A percentile compares a stretch with the other conserved stretches of the same genome.
These are phyloP conservation scores for Fusarium siculi DNA, from an alignment of 2,329 filamentous ascomycete genomes.

Conservation along the genomic window DNA sequence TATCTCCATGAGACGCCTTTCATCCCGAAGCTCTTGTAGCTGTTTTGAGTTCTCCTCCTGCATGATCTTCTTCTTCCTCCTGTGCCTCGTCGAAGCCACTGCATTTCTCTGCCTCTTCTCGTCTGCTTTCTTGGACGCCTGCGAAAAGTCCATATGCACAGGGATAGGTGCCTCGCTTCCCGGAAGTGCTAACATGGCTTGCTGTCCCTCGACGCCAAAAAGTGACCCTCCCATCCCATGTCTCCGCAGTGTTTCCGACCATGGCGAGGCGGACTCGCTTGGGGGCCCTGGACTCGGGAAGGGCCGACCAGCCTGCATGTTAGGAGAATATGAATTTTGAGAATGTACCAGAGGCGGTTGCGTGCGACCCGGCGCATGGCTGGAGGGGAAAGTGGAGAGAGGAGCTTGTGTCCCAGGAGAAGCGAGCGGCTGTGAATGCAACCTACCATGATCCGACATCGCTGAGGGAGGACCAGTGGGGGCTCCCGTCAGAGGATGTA, in stretches of 20 bases:
- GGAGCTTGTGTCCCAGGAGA: conserved; percentile 41
- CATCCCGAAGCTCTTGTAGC: conserved; percentile 75
- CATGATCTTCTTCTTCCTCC: conserved; percentile 83
- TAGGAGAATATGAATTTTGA: conserved; percentile 37
- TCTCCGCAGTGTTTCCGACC: conserved; percentile 49
- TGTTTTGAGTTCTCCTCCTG: conserved; percentile 77
- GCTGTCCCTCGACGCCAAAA: conserved; percentile 48
- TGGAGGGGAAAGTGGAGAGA: conserved; percentile 35
- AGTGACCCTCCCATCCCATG: conserved; percentile 42
- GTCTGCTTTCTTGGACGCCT: conserved; percentile 83
- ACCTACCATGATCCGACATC: conserved; percentile 46
- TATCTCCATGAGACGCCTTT: conserved; percentile 72
- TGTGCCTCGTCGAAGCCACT: conserved; percentile 84
- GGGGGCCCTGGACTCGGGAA: conserved; percentile 34
- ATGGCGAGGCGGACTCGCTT: conserved; percentile 42
- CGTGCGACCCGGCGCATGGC: conserved; percentile 29
- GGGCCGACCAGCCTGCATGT: conserved; percentile 34
- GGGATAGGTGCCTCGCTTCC: conserved; percentile 56
- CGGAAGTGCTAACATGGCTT: conserved; percentile 53
- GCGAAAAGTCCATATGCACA: conserved; percentile 81
- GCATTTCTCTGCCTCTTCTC: conserved; percentile 89
- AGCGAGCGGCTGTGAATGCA: conserved; percentile 52
- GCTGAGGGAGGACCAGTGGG: conserved; percentile 33
- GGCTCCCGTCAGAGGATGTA: conserved; percentile 42
- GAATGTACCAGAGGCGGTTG: conserved; percentile 31